Conservation (phyloP, 2,329 filamentous ascomycete species). For the Arachnopeziza araneosa region DNA sequence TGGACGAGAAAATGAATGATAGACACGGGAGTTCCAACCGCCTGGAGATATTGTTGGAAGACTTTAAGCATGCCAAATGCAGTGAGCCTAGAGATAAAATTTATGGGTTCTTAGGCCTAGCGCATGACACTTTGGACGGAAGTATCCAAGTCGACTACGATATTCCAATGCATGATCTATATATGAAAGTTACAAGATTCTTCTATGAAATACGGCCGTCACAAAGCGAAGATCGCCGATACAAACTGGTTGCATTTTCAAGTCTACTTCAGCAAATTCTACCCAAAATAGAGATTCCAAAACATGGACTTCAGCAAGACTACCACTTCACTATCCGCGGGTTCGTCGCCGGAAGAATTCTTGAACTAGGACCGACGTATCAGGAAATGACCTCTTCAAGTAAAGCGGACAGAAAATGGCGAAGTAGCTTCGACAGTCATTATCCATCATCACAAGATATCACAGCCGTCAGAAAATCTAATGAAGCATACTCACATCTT, state of each 20-base stretch:
- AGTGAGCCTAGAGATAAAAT: constrained; percentile 9
- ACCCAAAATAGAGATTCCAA: not conserved
- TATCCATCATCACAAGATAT: not conserved
- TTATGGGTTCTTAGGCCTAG: constrained; percentile 7
- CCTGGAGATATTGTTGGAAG: constrained; percentile 2
- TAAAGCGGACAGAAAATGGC: not conserved
- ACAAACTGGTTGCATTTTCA: not conserved
- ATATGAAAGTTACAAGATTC: not conserved
- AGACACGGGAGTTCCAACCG: not conserved
- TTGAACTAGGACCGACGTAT: constrained; percentile 3
- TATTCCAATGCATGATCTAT: not conserved
- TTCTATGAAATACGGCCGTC: not conserved
- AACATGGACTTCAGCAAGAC: not conserved
- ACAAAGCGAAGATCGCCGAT: not conserved
- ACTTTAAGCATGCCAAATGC: constrained; percentile 2
- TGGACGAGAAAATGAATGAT: not conserved
- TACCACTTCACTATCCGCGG: not conserved
- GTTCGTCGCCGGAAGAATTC: not conserved
- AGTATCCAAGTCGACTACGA: constrained; percentile 3
- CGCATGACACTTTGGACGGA: not conserved
- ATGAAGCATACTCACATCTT: not conserved
- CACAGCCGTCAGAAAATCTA: not conserved
- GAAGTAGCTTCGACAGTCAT: not conserved
- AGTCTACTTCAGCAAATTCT: not conserved
- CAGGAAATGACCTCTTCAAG: not conserved